These are phyloP conservation scores for Berkeleyomyces rouxiae DNA, from an alignment of 2,329 filamentous ascomycete species.

Conservation along the genomic window DNA sequence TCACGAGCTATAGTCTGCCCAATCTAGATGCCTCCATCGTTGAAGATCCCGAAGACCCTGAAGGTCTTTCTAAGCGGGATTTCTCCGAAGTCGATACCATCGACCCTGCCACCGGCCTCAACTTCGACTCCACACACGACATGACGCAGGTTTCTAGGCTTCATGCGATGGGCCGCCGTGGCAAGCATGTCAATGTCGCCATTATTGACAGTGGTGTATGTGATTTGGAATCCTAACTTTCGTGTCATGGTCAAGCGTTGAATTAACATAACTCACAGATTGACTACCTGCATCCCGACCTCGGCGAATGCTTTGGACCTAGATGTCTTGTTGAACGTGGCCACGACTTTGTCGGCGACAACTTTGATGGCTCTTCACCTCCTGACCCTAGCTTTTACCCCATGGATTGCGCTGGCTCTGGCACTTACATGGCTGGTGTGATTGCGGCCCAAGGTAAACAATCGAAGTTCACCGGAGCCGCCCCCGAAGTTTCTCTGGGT, in stretches of 20 bases:
- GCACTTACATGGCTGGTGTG: slow-evolving; percentile 45
- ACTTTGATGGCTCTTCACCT: slow-evolving; percentile 23
- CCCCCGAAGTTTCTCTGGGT: slow-evolving; percentile 37
- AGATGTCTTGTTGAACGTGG: slow-evolving; percentile 42
- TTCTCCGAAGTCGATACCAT: background rate
- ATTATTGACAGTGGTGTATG: slow-evolving; percentile 38
- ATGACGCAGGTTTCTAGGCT: slow-evolving; percentile 42
- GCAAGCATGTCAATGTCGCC: slow-evolving; percentile 35
- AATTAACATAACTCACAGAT: slow-evolving; percentile 17
- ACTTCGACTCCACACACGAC: slow-evolving; percentile 30
- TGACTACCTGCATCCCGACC: slow-evolving; percentile 45
- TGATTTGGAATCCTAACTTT: slow-evolving; percentile 9
- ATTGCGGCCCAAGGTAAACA: slow-evolving; percentile 39
- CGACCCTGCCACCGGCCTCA: slow-evolving; percentile 4
- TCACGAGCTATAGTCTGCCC: no score
- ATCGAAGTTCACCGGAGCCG: slow-evolving; percentile 33
- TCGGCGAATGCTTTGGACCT: slow-evolving; percentile 46
- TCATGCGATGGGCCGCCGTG: slow-evolving; percentile 29
- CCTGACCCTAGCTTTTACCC: slow-evolving; percentile 24
- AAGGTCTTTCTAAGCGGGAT: no score
- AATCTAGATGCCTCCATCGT: no score
- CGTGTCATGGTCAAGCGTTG: no score
- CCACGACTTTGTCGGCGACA: slow-evolving; percentile 41
- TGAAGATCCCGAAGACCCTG: no score
- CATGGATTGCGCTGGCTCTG: slow-evolving; percentile 41